phyloP scores from a whole-genome alignment of 2,329 filamentous ascomycete genomes.

The Pseudogymnoascus sp. region DNA sequence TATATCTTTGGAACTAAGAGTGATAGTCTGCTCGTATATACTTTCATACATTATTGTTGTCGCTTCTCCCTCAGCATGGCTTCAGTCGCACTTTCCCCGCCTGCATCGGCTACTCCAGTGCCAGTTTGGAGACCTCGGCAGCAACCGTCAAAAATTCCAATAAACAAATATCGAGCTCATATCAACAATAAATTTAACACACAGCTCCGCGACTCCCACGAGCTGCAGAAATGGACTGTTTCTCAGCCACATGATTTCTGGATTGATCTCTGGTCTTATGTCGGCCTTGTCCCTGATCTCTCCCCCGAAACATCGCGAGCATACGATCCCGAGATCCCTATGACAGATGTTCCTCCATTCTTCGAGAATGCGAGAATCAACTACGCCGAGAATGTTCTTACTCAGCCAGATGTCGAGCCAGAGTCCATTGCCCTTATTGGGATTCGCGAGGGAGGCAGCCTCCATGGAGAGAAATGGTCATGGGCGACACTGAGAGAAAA shows the following conservation, averaged over 20 bases:
- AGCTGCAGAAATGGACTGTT: slow-evolving; percentile 11
- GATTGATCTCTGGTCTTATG: slow-evolving; percentile 12
- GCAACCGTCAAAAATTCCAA: slow-evolving; percentile 11
- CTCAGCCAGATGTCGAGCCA: slow-evolving; percentile 7
- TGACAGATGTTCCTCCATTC: slow-evolving; percentile 10
- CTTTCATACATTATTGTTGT: background rate
- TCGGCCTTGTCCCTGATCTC: slow-evolving; percentile 10
- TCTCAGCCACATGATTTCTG: slow-evolving; percentile 11
- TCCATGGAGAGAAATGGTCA: slow-evolving; percentile 11
- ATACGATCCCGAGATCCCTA: slow-evolving; percentile 11
- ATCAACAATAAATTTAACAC: slow-evolving; percentile 10
- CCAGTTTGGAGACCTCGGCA: slow-evolving; percentile 9
- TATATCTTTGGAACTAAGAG: background rate
- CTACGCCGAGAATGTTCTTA: slow-evolving; percentile 13
- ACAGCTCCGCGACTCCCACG: slow-evolving; percentile 5
- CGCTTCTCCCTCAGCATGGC: background rate
- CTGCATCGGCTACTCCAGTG: background rate
- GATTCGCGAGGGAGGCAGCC: slow-evolving; percentile 7
- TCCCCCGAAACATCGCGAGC: background rate
- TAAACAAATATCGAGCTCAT: slow-evolving; percentile 12
- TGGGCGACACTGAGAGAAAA: slow-evolving; percentile 11
- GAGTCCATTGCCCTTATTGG: slow-evolving; percentile 7
- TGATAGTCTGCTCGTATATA: background rate
- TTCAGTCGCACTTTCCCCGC: background rate
- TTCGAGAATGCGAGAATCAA: slow-evolving; percentile 11